Base-by-base conservation (phyloP, 1,284 basidiomycete species). In the Sphaerobolus stellatus region DNA sequence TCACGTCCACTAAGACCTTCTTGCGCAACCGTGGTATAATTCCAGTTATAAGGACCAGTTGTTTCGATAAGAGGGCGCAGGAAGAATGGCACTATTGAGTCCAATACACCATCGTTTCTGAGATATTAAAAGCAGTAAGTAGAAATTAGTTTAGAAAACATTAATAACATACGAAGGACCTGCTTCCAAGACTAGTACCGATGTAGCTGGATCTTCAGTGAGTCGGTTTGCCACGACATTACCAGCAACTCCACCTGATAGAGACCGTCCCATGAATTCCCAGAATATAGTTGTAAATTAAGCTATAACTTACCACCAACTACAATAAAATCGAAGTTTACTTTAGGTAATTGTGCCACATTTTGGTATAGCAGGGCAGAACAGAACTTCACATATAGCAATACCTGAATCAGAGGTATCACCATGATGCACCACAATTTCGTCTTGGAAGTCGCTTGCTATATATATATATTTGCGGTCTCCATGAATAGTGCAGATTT, bases 111-210 rank as follows among this genome's bases (percentile, higher is more conserved):
- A 14, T 43, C 22, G 41, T 43, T 43, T 14, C 41, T 43, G 20
- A 43, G 28, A 4, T 4, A 43, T 11, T 24, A 14, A 43, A 6
- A 27, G 28, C 4, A 4, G 22, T 3, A 22, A 6, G 13, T 13
- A 30, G 44, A 5, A 66, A 72, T 34, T 52, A 76, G 75, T 66
- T 50, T 76, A 75, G 14, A 62, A 63, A 54, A 61, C 63, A 31
- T 64, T 62, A 14, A 22, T 13, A 3, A 22, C 52, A 16, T 29
- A 64, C 63, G 43, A 55, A 5, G 53, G 29, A 18, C 59, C 59
- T 41, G 69, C 50, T 20, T 53, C 38, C 14, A 60, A 33, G 31
- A 67, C 67, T 5, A 67, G 55, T 11, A 67, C 66, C 13, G 61
- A 58, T 48, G 61, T 61, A 4, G 49, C 47, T 9, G 62, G 58